Evolutionary conservation across 192 early-diverging fungal species (phyloP).

Genomic region (Coemansia sp.): DNA sequence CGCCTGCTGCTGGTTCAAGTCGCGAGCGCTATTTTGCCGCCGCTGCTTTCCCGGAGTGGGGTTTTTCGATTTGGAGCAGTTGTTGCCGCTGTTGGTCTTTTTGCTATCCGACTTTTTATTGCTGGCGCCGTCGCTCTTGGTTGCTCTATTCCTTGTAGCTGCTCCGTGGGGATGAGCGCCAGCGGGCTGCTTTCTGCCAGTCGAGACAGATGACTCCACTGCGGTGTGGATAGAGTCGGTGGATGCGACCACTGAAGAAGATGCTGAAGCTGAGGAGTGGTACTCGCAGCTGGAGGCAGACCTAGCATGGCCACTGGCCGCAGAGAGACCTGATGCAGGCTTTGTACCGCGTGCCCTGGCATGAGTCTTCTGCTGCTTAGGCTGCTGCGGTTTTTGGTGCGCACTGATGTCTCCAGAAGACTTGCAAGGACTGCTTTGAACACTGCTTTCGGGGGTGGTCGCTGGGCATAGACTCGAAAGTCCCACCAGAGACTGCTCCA

Average conservation of each 20-base stretch:
- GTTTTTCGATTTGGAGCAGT: conserved; percentile 10
- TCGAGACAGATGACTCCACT: not conserved
- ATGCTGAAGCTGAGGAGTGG: not conserved
- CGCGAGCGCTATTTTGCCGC: conserved; percentile 4
- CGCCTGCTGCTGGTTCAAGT: conserved; percentile 5
- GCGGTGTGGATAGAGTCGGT: not conserved
- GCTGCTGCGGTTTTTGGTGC: conserved; percentile 9
- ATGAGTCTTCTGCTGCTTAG: conserved; percentile 14
- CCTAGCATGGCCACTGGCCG: not conserved
- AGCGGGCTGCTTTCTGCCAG: not conserved
- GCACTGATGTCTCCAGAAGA: not conserved
- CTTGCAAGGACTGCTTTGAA: conserved; percentile 31
- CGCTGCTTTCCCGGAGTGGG: conserved; percentile 4
- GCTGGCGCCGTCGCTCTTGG: not conserved
- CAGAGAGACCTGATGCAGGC: conserved; percentile 7
- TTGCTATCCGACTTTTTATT: not conserved
- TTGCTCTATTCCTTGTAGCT: not conserved
- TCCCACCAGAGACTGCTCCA: conserved; percentile 13
- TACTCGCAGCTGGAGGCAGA: not conserved
- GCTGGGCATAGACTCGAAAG: conserved; percentile 25
- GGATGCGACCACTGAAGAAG: not conserved
- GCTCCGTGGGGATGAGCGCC: not conserved
- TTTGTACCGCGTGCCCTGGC: conserved; percentile 10
- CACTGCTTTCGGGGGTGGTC: conserved; percentile 30
- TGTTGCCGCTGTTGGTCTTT: conserved; percentile 2